A percentile compares a stretch with the other conserved stretches of the same genome.
Evolutionary conservation across 345 rosid species (phyloP).

Genomic region (Stellera chamaejasme): DNA sequence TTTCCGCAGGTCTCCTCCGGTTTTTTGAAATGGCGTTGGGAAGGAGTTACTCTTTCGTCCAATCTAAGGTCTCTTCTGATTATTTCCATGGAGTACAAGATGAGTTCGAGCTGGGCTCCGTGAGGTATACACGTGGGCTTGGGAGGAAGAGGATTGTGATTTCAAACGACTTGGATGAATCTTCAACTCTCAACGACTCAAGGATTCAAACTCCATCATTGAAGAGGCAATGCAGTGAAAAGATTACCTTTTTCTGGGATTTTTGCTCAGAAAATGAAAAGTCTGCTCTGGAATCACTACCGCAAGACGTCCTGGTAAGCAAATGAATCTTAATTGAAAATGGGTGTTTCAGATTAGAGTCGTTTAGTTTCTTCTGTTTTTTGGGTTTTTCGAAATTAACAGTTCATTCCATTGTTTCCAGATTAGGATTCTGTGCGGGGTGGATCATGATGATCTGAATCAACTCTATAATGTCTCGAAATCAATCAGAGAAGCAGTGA

Average conservation of each 20-base stretch:
- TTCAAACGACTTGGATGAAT: slow-evolving; percentile 18
- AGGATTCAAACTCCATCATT: slow-evolving; percentile 18
- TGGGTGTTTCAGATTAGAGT: too few relatives aligned
- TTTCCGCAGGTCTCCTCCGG: background rate
- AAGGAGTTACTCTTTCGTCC: slow-evolving; percentile 21
- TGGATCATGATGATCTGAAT: slow-evolving; percentile 67
- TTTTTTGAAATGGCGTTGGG: slow-evolving; percentile 38
- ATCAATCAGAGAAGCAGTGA: slow-evolving; percentile 66
- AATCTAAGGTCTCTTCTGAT: slow-evolving; percentile 3
- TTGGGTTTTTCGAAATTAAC: slow-evolving; percentile 1
- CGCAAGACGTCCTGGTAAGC: slow-evolving; percentile 73
- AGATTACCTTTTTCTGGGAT: slow-evolving; percentile 8
- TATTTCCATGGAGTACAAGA: slow-evolving; percentile 3
- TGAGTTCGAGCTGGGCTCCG: slow-evolving; percentile 31
- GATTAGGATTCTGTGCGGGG: slow-evolving; percentile 58
- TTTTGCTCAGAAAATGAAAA: slow-evolving; percentile 10
- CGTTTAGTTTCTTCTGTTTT: slow-evolving; percentile 3
- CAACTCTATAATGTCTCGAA: slow-evolving; percentile 56
- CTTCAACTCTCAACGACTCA: slow-evolving; percentile 11
- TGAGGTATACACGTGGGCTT: slow-evolving; percentile 38
- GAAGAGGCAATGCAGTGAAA: slow-evolving; percentile 52
- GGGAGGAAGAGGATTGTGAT: slow-evolving; percentile 72
- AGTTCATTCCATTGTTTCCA: slow-evolving; percentile 15
- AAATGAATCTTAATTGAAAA: too few relatives aligned
- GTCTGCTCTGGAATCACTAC: slow-evolving; percentile 55